Evolutionary conservation across 1,284 basidiomycete species (phyloP), one percentile per base, ranked within the genome.

Genomic region (Grifola frondosa): DNA sequence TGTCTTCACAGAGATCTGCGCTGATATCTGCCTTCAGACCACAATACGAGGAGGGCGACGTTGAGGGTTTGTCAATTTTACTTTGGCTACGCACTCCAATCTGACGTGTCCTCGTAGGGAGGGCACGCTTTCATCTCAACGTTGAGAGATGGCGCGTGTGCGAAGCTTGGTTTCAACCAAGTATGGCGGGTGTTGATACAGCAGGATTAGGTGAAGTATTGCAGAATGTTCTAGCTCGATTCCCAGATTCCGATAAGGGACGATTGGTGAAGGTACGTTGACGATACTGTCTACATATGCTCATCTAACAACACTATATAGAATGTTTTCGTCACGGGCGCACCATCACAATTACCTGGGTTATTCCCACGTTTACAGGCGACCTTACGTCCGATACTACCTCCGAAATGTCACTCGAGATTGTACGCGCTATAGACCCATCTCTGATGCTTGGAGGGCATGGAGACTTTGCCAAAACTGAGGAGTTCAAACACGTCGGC

Each of bases 131-230:
- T 35, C 95, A 98, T 57, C 70, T 99, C 34, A 97, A 89, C 59
- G 82, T 92, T n/a, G 97, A 99, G 69, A 74, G 94, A 26, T 92
- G 92, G 73, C 77, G 96, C 15, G 93, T 91, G 3, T 92, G 91
- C 46, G 97, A 99, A 66, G 82, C 93, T 0, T 92, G 89, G 74
- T 98, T 96, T 72, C 87, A 92, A 42, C 96, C 97, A 0, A 74
- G 75, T 11, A 94, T 97, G 78, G 95, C 94, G 3, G 97, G 97
- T 0, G 77, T 97, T 17, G 97, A 99, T 64, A 91, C 88, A 16
- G 96, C 97, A 0, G 97, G 97, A 0, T 63, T 99, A 3, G 90
- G 87, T 11, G 97, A 99, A 65, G 81, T 97, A 2, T 70, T 94
- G 17, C 89, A 91, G 53, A 90, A 84, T 63, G 78, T 98, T 25